Evolutionary conservation across 305 asterid species (phyloP).

Genomic region (Ajuga reptans): DNA sequence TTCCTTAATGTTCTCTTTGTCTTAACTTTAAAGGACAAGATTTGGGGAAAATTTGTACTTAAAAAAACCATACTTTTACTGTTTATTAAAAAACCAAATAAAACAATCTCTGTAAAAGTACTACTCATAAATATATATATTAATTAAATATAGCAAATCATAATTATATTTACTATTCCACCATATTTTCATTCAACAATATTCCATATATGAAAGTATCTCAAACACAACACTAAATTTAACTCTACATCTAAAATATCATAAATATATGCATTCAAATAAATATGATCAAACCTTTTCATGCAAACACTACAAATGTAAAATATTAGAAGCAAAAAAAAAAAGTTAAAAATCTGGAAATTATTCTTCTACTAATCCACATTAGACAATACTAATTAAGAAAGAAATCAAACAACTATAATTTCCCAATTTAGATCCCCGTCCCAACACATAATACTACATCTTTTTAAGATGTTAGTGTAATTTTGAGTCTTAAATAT

Average conservation of each 20-base stretch:
- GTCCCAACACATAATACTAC: too few species aligned
- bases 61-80: conserved; percentile 18
- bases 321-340: neutral
- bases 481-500: too few species aligned
- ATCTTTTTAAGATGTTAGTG: too few species aligned
- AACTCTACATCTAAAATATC: neutral
- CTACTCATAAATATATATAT: neutral
- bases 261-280: neutral
- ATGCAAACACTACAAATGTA: neutral
- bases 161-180: neutral
- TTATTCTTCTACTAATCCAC: neutral
- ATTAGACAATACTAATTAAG: too few species aligned
- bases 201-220: neutral
- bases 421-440: too few species aligned
- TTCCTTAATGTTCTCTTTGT: conserved; percentile 23
- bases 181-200: conserved; percentile 7
- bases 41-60: conserved; percentile 19
- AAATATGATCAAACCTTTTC: neutral
- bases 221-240: neutral
- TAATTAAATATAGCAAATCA: neutral
- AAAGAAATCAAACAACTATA: too few species aligned
- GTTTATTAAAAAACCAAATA: neutral
- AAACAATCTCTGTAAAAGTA: neutral
- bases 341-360: too few species aligned
- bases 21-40: conserved; percentile 33